Evolutionary conservation across 1,284 basidiomycete genomes (phyloP).

Genomic region (Cerioporus squamosus): DNA sequence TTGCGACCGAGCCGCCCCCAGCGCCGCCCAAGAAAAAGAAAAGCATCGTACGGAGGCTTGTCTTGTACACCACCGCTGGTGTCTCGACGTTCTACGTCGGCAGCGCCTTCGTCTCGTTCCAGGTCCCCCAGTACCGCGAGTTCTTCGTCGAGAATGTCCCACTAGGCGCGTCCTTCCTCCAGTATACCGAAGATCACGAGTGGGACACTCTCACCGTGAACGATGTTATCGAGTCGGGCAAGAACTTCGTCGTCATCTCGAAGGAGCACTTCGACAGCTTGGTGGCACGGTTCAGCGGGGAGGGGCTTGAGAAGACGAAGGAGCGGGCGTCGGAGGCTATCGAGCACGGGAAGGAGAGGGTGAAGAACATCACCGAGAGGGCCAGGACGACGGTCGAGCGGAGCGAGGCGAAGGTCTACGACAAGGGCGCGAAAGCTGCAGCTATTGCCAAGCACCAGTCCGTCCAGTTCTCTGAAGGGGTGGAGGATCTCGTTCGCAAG

Average conservation of each 20-base stretch:
- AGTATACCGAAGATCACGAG: conserved; percentile 78
- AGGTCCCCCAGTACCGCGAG: conserved; percentile 76
- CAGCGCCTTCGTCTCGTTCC: conserved; percentile 76
- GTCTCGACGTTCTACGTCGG: conserved; percentile 82
- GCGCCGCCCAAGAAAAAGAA: conserved; percentile 55
- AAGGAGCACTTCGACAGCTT: conserved; percentile 28
- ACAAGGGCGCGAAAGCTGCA: conserved; percentile 44
- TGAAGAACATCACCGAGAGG: conserved; percentile 48
- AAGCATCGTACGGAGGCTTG: conserved; percentile 52
- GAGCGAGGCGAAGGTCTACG: conserved; percentile 43
- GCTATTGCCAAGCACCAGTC: conserved; percentile 52
- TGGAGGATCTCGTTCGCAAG: conserved; percentile 65
- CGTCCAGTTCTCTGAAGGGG: conserved; percentile 60
- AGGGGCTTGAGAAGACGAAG: conserved; percentile 27
- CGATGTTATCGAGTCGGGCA: conserved; percentile 60
- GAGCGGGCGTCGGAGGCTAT: conserved; percentile 36
- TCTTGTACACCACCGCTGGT: conserved; percentile 64
- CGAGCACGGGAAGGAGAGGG: conserved; percentile 48
- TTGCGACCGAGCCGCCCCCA: conserved; percentile 55
- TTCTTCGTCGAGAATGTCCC: conserved; percentile 84
- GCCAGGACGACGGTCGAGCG: conserved; percentile 57
- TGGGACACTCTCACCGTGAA: conserved; percentile 76
- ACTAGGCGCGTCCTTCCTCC: conserved; percentile 74
- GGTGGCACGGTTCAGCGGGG: conserved; percentile 35
- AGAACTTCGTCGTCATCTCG: conserved; percentile 47